These are phyloP conservation scores for Physcia stellaris DNA, from an alignment of 495 filamentous ascomycete species.

Conservation along the genomic window DNA sequence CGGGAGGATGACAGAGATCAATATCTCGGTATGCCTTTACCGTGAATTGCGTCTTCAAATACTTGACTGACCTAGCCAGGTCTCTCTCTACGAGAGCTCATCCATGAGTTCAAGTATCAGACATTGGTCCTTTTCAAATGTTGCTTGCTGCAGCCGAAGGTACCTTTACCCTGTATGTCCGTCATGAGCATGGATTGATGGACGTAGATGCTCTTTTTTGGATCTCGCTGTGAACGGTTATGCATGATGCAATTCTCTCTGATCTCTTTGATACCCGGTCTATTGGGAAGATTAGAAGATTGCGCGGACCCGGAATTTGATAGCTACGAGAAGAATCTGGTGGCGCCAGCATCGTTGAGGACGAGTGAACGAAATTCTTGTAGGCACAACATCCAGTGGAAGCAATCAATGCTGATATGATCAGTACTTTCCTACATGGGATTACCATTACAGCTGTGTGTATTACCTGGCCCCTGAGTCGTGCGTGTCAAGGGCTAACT, in stretches of 20 bases:
- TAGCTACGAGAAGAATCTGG: constrained; percentile 59
- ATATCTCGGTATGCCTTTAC: constrained; percentile 53
- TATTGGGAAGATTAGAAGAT: constrained; percentile 76
- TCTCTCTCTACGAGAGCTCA: constrained; percentile 77
- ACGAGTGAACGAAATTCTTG: constrained; percentile 83
- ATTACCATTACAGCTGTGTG: constrained; percentile 66
- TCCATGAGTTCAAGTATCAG: constrained; percentile 87
- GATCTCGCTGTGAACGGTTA: constrained; percentile 79
- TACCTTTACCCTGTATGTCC: constrained; percentile 21
- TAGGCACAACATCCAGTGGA: constrained; percentile 17
- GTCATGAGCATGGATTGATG: not conserved
- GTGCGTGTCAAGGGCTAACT: constrained; percentile 1
- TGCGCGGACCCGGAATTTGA: constrained; percentile 85
- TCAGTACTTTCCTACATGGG: constrained; percentile 84
- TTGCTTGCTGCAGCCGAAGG: constrained; percentile 87
- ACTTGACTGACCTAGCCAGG: constrained; percentile 25
- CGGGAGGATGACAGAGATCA: constrained; percentile 66
- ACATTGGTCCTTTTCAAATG: constrained; percentile 90
- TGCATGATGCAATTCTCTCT: constrained; percentile 98
- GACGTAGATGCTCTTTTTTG: constrained; percentile 91
- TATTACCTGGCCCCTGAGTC: not conserved
- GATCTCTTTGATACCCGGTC: constrained; percentile 82
- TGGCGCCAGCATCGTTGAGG: constrained; percentile 69
- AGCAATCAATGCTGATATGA: constrained; percentile 16
- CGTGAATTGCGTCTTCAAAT: constrained; percentile 8